phyloP scores from a whole-genome alignment of 202 grass and related monocot species.

The Panicum hallii region DNA sequence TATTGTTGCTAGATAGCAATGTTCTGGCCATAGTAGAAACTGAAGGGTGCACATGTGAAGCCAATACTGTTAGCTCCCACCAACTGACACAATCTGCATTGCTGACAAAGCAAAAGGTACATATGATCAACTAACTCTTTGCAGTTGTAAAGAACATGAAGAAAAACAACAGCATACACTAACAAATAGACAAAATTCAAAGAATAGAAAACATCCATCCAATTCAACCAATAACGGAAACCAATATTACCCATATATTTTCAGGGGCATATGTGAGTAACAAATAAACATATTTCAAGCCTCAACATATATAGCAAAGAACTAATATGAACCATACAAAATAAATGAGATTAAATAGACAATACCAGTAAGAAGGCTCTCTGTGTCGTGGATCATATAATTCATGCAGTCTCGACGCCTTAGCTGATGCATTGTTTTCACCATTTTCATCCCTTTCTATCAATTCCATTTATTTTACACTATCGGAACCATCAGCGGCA shows the following conservation, averaged over 20 bases:
- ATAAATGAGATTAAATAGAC: conserved; percentile 28
- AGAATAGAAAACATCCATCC: background rate
- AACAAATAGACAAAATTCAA: background rate
- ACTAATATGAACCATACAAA: conserved; percentile 20
- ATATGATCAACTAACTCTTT: conserved; percentile 36
- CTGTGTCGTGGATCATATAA: conserved; percentile 85
- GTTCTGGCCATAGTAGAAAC: conserved; percentile 92
- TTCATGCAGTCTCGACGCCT: conserved; percentile 36
- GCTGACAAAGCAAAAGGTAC: conserved; percentile 54
- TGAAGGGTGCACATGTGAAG: conserved; percentile 88
- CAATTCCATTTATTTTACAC: conserved; percentile 27
- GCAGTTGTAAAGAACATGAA: conserved; percentile 23
- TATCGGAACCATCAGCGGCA: conserved; percentile 44
- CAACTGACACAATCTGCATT: conserved; percentile 76
- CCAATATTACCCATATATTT: background rate
- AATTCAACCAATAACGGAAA: conserved; percentile 1
- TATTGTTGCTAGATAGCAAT: conserved; percentile 82
- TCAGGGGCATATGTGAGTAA: background rate
- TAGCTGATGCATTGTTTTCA: conserved; percentile 50
- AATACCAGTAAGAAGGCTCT: conserved; percentile 95
- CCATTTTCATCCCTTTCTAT: conserved; percentile 28
- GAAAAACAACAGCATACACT: background rate
- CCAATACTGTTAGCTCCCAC: conserved; percentile 87
- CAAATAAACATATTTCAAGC: conserved; percentile 28
- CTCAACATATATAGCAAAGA: conserved; percentile 10